Evolutionary conservation across 164 flowering plant species (phyloP), one percentile per base, ranked within the genome.

Genomic region (Aristolochia fimbriata): DNA sequence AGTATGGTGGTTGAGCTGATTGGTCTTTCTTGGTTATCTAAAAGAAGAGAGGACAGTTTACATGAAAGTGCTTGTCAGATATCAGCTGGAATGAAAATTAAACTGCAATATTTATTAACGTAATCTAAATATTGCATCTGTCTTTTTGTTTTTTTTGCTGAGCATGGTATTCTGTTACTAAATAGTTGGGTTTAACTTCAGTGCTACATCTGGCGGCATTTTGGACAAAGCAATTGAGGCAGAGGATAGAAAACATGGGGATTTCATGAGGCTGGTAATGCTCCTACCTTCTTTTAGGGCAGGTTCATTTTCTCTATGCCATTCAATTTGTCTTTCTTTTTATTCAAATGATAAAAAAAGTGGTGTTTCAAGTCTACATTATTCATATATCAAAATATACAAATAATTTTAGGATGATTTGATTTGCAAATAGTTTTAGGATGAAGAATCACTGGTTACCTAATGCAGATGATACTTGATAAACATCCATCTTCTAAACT

Each of bases 171-270:
- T 49, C 15, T 58, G 47, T 11, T 24, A 21, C 47, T 45, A 15
- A 10, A 23, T 12, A 22, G 37, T 21, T 20, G 27, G 31, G 33
- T 31, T 30, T 50, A 17, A 20, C 51, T 54, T 12, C 75, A 93
- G 98, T 83, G 94, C 98, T 61, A 93, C 98, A 55, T 72, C 98
- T 10, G 98, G 98, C 59, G 97, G 98, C 62, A 93, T 93, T 69
- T 85, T 92, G 65, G 98, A 92, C 73, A 83, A 72, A 79, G 93
- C 96, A 58, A 73, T 92, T 68, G 93, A 93, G 75, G 97, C 98
- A 15, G 98, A 93, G 77, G 95, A 87, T 63, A 71, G 67, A 59
- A 89, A 73, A 74, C 98, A 93, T 61, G 94, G 98, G 37, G 98
- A 93, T 70, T 79, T 93, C 62, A 57, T 93, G 76, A 86, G 95